phyloP scores from a whole-genome alignment of 306 rosid species.

The Bauhinia variegata region DNA sequence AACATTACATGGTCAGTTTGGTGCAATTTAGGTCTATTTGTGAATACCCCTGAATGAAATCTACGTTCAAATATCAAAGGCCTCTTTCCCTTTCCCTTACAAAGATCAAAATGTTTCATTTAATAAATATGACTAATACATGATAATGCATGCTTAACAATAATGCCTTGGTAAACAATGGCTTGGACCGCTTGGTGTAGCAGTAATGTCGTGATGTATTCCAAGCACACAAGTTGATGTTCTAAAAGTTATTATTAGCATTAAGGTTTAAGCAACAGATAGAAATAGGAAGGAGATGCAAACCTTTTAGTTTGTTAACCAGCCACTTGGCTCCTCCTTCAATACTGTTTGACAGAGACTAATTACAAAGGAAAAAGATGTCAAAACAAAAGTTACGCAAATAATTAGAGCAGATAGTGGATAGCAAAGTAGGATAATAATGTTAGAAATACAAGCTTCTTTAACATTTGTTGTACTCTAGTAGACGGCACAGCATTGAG shows the following conservation, averaged over 20 bases:
- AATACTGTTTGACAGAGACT: constrained; percentile 72
- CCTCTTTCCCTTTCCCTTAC: background rate
- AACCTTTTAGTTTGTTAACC: constrained; percentile 84
- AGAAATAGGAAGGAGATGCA: constrained; percentile 32
- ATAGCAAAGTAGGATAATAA: background rate
- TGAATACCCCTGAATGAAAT: too few species aligned
- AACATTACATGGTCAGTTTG: too few species aligned
- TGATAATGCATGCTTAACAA: too few species aligned
- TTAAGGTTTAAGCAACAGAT: background rate
- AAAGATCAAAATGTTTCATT: background rate
- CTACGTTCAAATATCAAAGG: background rate
- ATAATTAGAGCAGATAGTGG: background rate
- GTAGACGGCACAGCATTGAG: background rate
- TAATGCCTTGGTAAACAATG: constrained; percentile 12
- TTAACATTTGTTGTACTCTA: background rate
- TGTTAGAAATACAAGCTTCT: background rate
- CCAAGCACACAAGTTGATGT: too few species aligned
- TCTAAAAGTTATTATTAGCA: too few species aligned
- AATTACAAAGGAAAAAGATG: constrained; percentile 32
- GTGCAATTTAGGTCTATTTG: too few species aligned
- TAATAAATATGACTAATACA: too few species aligned
- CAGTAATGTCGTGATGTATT: too few species aligned
- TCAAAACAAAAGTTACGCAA: constrained; percentile 31
- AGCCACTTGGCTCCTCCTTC: constrained; percentile 86
- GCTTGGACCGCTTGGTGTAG: background rate